A percentile compares a stretch with the other conserved stretches of the same genome.
Evolutionary conservation across 169 alveolate species (phyloP).

Genomic region (Besnoitia besnoiti): DNA sequence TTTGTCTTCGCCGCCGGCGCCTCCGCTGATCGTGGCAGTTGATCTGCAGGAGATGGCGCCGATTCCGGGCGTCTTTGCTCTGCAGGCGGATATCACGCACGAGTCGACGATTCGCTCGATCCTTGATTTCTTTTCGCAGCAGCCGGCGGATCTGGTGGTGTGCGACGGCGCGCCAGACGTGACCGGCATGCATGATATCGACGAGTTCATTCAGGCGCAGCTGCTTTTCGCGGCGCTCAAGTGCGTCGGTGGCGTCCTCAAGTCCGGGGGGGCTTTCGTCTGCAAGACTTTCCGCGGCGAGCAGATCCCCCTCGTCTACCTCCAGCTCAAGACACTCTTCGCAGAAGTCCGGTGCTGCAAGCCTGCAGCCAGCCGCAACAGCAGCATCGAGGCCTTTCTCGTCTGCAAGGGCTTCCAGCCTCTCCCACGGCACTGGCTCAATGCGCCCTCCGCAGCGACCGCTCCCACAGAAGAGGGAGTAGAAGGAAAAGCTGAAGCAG

Average conservation of each 20-base stretch:
- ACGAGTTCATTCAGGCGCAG: slow-evolving; percentile 91
- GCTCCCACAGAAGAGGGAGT: neutral
- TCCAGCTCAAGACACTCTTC: slow-evolving; percentile 60
- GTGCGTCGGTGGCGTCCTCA: slow-evolving; percentile 87
- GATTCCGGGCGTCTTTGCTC: slow-evolving; percentile 90
- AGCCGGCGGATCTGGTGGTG: slow-evolving; percentile 91
- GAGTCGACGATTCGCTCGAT: slow-evolving; percentile 66
- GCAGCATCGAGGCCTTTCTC: slow-evolving; percentile 89
- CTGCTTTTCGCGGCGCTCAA: slow-evolving; percentile 94
- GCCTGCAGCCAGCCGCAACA: slow-evolving; percentile 88
- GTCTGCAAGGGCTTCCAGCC: slow-evolving; percentile 70
- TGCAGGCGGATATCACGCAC: slow-evolving; percentile 96
- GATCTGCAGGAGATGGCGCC: slow-evolving; percentile 98
- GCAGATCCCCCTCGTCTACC: slow-evolving; percentile 83
- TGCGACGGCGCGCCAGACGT: slow-evolving; percentile 99
- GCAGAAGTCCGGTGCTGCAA: slow-evolving; percentile 82
- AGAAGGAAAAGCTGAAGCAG: neutral
- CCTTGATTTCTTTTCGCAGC: slow-evolving; percentile 76
- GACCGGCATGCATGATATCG: slow-evolving; percentile 89
- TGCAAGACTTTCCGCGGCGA: slow-evolving; percentile 96
- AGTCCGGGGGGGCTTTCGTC: slow-evolving; percentile 94
- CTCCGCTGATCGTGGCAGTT: slow-evolving; percentile 92
- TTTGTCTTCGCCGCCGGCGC: slow-evolving; percentile 19
- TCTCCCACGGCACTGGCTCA: neutral
- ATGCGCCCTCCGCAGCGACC: neutral